phyloP scores from a whole-genome alignment of 2,329 filamentous ascomycete genomes.

The Dactylellina drechsleri region DNA sequence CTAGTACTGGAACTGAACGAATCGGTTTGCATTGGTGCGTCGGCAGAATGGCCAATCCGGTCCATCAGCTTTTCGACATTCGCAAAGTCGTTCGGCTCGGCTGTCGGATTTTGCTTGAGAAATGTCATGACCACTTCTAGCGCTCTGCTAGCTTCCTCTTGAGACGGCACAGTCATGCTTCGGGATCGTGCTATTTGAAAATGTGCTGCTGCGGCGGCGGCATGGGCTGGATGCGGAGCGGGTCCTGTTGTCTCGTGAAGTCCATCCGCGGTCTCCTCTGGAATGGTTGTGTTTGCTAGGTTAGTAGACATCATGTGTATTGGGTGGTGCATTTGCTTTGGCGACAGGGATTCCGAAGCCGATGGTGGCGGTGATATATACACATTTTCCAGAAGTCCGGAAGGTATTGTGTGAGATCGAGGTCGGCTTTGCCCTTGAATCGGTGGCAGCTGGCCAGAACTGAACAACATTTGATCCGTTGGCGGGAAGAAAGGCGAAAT shows the following conservation, averaged over 20 bases:
- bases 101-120: conserved; percentile 75
- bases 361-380: conserved; percentile 53
- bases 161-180: conserved; percentile 68
- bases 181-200: conserved; percentile 55
- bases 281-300: conserved; percentile 53
- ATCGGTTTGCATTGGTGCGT: conserved; percentile 64
- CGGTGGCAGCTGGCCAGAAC: conserved; percentile 47
- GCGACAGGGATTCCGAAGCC: conserved; percentile 54
- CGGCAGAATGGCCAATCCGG: conserved; percentile 54
- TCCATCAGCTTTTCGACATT: conserved; percentile 84
- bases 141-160: conserved; percentile 85
- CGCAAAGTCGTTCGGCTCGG: conserved; percentile 80
- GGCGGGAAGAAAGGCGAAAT: conserved; percentile 53
- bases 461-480: conserved; percentile 43
- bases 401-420: conserved; percentile 53
- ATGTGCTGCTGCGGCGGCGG: conserved; percentile 25
- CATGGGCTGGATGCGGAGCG: background rate
- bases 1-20: conserved; percentile 31
- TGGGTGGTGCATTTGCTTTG: conserved; percentile 55
- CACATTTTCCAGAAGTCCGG: conserved; percentile 48
- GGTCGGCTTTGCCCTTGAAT: conserved; percentile 51
- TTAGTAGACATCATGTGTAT: conserved; percentile 47
- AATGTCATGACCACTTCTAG: conserved; percentile 84
- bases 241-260: conserved; percentile 33
- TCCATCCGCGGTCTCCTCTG: conserved; percentile 48